These are phyloP conservation scores for Leucosporidium yakuticum DNA, from an alignment of 768 basidiomycete genomes.

Conservation along the genomic window DNA sequence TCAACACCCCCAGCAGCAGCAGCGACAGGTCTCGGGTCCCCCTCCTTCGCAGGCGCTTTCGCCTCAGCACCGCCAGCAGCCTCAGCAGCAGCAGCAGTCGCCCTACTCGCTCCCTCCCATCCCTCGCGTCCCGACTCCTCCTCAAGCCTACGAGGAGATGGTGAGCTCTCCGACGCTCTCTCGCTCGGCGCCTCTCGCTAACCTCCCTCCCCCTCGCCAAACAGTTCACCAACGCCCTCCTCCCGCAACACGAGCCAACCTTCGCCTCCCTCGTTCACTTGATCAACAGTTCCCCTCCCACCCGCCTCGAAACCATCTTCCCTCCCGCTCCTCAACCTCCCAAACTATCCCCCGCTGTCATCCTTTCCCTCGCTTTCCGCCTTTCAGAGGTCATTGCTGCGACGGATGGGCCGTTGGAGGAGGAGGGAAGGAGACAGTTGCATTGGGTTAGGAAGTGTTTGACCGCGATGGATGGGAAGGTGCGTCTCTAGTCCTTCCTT, in stretches of 20 bases:
- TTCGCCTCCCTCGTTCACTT: slow-evolving; percentile 22
- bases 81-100: background rate
- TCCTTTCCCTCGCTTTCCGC: slow-evolving; percentile 25
- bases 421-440: slow-evolving; percentile 9
- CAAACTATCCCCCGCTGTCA: slow-evolving; percentile 15
- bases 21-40: background rate
- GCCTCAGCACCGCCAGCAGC: background rate
- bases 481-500: background rate
- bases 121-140: slow-evolving; percentile 19
- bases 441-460: slow-evolving; percentile 19
- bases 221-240: slow-evolving; percentile 23
- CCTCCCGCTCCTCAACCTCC: background rate
- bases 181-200: too few species aligned
- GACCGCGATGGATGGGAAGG: slow-evolving; percentile 23
- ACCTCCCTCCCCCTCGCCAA: too few species aligned
- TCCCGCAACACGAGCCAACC: slow-evolving; percentile 20
- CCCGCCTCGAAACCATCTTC: slow-evolving; percentile 27
- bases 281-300: slow-evolving; percentile 9
- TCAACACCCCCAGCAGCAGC: background rate
- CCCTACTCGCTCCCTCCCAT: slow-evolving; percentile 15
- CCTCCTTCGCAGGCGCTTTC: background rate
- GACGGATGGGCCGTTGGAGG: background rate
- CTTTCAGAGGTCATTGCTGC: slow-evolving; percentile 11
- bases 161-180: too few species aligned
- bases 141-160: slow-evolving; percentile 23